Conservation (phyloP, 2,329 filamentous ascomycete genomes). For the Zopfia rhizophila region DNA sequence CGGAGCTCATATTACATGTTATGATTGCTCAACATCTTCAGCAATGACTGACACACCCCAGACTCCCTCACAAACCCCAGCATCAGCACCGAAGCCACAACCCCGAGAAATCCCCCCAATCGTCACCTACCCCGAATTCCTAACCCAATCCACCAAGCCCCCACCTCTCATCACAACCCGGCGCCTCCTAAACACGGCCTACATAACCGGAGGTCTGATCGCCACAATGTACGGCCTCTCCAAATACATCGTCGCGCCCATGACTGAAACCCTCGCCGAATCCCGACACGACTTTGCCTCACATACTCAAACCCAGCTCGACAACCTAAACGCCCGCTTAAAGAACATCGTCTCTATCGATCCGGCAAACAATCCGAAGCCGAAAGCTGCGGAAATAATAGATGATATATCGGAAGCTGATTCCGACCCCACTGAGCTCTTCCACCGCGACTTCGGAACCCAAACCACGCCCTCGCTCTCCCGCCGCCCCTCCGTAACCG, state of each 20-base stretch:
- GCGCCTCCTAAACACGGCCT: constrained; percentile 67
- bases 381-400: constrained; percentile 36
- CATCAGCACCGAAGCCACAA: constrained; percentile 32
- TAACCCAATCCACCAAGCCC: constrained; percentile 67
- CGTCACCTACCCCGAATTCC: constrained; percentile 74
- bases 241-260: constrained; percentile 73
- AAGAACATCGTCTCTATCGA: constrained; percentile 71
- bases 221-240: constrained; percentile 74
- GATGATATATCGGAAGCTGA: constrained; percentile 60
- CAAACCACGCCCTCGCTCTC: constrained; percentile 72
- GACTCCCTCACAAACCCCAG: constrained; percentile 28
- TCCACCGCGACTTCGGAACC: constrained; percentile 82
- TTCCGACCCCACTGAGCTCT: constrained; percentile 78
- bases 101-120: constrained; percentile 66
- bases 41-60: constrained; percentile 23
- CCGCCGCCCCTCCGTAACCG: constrained; percentile 45
- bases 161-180: constrained; percentile 68
- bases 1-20: neutral
- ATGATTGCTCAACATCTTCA: neutral
- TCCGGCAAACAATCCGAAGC: constrained; percentile 54
- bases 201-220: constrained; percentile 65
- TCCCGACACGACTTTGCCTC: constrained; percentile 67
- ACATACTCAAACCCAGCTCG: constrained; percentile 63
- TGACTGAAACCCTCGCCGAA: constrained; percentile 64
- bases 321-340: constrained; percentile 66